phyloP scores from a whole-genome alignment of 75 land plant genomes.

The Ceratopteris richardii region DNA sequence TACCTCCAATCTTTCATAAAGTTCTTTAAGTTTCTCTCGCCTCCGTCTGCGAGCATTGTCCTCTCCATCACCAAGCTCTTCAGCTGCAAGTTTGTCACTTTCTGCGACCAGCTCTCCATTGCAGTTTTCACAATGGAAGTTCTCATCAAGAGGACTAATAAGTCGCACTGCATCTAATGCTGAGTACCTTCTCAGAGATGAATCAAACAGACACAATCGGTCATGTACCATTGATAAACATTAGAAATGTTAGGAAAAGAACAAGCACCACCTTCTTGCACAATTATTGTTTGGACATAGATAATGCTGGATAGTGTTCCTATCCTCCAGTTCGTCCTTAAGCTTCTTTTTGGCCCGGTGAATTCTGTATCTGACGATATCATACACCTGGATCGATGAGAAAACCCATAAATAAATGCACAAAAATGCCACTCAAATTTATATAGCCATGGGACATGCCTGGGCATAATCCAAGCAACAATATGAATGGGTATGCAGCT shows the following conservation, averaged over 20 bases:
- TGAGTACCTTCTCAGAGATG: conserved; percentile 47
- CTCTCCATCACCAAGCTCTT: conserved; percentile 78
- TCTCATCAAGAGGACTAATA: conserved; percentile 42
- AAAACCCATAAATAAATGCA: neutral
- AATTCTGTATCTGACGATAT: conserved; percentile 85
- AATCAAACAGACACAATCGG: neutral
- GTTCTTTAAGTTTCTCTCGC: conserved; percentile 67
- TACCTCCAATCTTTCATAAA: conserved; percentile 78
- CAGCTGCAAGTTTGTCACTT: conserved; percentile 76
- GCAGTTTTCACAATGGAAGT: too few species aligned
- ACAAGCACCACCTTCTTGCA: conserved; percentile 15
- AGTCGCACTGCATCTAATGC: conserved; percentile 78
- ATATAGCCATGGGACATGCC: too few species aligned
- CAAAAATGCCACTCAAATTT: conserved; percentile 8
- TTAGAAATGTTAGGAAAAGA: conserved; percentile 1
- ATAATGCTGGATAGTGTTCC: conserved; percentile 90
- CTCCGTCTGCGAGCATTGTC: conserved; percentile 79
- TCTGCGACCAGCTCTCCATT: conserved; percentile 78
- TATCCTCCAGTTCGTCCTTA: conserved; percentile 85
- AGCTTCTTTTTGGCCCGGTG: conserved; percentile 85
- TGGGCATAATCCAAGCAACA: conserved; percentile 97
- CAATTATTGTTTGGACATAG: conserved; percentile 65
- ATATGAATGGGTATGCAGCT: conserved; percentile 87
- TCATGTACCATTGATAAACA: conserved; percentile 3
- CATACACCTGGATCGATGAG: conserved; percentile 49